These are phyloP conservation scores for Lumnitzera littorea DNA, from an alignment of 345 rosid species.

Conservation along the genomic window DNA sequence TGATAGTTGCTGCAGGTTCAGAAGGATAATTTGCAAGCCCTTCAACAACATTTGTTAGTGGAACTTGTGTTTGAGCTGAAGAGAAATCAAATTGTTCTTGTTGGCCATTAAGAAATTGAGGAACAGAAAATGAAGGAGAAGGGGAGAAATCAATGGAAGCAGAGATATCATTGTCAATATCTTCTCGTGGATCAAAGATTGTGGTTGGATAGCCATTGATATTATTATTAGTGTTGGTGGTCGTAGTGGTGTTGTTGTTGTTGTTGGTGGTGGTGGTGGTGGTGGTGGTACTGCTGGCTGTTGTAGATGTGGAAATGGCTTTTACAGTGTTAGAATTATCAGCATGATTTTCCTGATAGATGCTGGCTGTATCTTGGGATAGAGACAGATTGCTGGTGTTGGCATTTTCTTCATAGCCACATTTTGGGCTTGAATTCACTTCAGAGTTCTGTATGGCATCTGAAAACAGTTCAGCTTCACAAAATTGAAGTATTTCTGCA, in stretches of 20 bases:
- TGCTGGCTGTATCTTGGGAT: constrained; percentile 21
- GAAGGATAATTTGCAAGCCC: constrained; percentile 24
- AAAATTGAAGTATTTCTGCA: constrained; percentile 56
- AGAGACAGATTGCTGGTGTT: constrained; percentile 23
- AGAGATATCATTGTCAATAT: constrained; percentile 66
- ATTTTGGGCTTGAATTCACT: constrained; percentile 46
- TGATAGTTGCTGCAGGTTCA: constrained; percentile 20
- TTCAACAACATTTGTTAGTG: constrained; percentile 20
- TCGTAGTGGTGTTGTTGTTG: constrained; percentile 16
- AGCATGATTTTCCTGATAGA: constrained; percentile 25
- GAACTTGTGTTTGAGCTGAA: constrained; percentile 29
- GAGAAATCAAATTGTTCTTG: constrained; percentile 55
- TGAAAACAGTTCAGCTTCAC: constrained; percentile 50
- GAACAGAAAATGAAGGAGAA: constrained; percentile 43
- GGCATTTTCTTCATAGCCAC: constrained; percentile 51
- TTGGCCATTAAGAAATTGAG: constrained; percentile 32
- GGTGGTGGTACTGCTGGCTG: constrained; percentile 15
- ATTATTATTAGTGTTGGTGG: constrained; percentile 7
- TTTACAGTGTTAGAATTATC: constrained; percentile 16
- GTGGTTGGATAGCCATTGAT: constrained; percentile 32
- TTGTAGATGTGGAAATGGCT: constrained; percentile 23
- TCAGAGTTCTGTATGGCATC: constrained; percentile 72
- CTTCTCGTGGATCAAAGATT: constrained; percentile 56
- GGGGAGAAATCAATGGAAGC: constrained; percentile 80
- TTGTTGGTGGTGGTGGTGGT: constrained; percentile 6